These are phyloP conservation scores for Gynandropsis gynandra DNA, from an alignment of 345 rosid genomes.

Conservation along the genomic window DNA sequence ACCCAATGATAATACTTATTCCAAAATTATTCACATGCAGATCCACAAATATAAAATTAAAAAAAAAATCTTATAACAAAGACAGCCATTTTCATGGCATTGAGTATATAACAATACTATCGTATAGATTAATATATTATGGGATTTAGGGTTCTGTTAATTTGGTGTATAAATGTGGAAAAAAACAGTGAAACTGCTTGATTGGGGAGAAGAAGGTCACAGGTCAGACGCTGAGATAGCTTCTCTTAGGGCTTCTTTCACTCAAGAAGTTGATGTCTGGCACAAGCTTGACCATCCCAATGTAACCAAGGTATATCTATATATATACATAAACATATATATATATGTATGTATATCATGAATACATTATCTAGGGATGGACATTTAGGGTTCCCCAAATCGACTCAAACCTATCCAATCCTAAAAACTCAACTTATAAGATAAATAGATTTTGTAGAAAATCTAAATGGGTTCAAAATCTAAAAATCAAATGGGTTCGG, in stretches of 20 bases:
- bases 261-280: constrained; percentile 84
- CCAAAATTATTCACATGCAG: no score
- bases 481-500: no score
- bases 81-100: no score
- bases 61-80: no score
- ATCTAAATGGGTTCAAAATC: no score
- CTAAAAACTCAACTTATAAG: no score
- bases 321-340: background rate
- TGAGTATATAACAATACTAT: no score
- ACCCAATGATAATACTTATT: no score
- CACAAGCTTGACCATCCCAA: constrained; percentile 84
- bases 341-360: background rate
- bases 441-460: no score
- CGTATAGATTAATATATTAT: no score
- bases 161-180: background rate
- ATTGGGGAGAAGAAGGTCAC: constrained; percentile 89
- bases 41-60: no score
- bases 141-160: background rate
- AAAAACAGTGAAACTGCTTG: constrained; percentile 78
- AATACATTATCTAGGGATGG: constrained; percentile 64
- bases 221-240: constrained; percentile 69
- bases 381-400: constrained; percentile 52
- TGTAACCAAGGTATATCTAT: constrained; percentile 49
- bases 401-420: background rate
- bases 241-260: constrained; percentile 62